Conservation (phyloP, 2,329 filamentous ascomycete species). For the Byssochlamys sp. region DNA sequence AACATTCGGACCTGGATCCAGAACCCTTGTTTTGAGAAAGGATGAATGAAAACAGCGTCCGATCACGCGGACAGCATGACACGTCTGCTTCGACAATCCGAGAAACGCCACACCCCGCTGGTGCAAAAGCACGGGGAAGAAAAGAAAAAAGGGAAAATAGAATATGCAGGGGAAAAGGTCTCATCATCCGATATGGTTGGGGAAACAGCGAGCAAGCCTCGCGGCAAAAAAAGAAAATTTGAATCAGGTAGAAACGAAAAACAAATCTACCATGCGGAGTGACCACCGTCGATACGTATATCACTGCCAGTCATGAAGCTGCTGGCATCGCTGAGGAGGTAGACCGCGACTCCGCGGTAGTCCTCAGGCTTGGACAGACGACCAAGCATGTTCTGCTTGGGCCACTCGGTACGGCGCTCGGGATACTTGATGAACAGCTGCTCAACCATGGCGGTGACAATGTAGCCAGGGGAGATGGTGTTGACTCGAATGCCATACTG, state of each 20-base stretch:
- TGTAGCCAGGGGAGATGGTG: slow-evolving; percentile 40
- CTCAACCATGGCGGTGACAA: slow-evolving; percentile 39
- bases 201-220: background rate
- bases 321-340: slow-evolving; percentile 41
- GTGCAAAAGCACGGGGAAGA: slow-evolving; percentile 29
- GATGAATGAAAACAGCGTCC: background rate
- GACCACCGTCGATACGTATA: slow-evolving; percentile 46
- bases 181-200: background rate
- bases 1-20: background rate
- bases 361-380: slow-evolving; percentile 58
- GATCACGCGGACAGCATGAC: background rate
- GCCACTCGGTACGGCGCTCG: slow-evolving; percentile 70
- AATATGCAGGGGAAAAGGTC: slow-evolving; percentile 1
- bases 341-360: slow-evolving; percentile 50
- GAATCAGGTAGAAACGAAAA: background rate
- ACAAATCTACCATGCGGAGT: slow-evolving; percentile 42
- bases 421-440: slow-evolving; percentile 53
- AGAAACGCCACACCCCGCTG: slow-evolving; percentile 7
- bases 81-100: background rate
- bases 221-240: too few species aligned
- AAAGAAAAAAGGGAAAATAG: slow-evolving; percentile 21
- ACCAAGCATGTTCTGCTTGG: slow-evolving; percentile 74
- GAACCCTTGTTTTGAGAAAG: background rate
- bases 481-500: slow-evolving; percentile 41
- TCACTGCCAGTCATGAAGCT: slow-evolving; percentile 49